These are phyloP conservation scores for Cladorrhinum sp. DNA, from an alignment of 2,329 filamentous ascomycete genomes.

Conservation along the genomic window DNA sequence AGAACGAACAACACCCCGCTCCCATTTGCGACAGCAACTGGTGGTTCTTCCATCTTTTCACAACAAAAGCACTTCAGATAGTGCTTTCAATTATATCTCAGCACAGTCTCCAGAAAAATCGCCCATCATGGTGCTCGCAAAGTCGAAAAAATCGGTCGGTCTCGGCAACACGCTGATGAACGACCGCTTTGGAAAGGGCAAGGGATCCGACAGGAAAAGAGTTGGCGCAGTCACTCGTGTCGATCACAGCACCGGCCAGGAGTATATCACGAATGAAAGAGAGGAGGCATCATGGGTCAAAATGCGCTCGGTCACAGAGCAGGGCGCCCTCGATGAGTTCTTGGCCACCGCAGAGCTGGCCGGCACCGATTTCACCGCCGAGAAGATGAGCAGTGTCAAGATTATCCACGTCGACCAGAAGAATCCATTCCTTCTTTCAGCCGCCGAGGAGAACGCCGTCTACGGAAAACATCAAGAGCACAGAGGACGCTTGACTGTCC, in stretches of 20 bases:
- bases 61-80: constrained; percentile 5
- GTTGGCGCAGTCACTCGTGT: constrained; percentile 59
- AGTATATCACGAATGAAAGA: constrained; percentile 87
- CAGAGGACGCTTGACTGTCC: constrained; percentile 76
- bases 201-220: constrained; percentile 77
- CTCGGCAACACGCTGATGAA: constrained; percentile 98
- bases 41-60: constrained; percentile 5
- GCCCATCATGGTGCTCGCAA: constrained; percentile 61
- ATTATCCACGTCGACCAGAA: constrained; percentile 96
- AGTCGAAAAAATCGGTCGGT: constrained; percentile 92
- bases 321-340: constrained; percentile 95
- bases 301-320: constrained; percentile 98
- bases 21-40: constrained; percentile 1
- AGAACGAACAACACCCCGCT: constrained; percentile 20
- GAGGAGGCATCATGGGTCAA: constrained; percentile 97
- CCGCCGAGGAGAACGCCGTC: constrained; percentile 74
- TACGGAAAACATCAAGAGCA: constrained; percentile 81
- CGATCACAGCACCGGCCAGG: constrained; percentile 76
- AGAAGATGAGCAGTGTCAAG: constrained; percentile 99
- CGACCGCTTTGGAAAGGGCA: constrained; percentile 93
- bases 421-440: constrained; percentile 88
- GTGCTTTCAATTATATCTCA: constrained; percentile 2
- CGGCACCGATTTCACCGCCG: constrained; percentile 97
- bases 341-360: constrained; percentile 91
- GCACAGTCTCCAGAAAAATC: constrained; percentile 2